Evolutionary conservation across 805 yeast genomes (phyloP).

Genomic region (Hanseniaspora pseudoguilliermondii): DNA sequence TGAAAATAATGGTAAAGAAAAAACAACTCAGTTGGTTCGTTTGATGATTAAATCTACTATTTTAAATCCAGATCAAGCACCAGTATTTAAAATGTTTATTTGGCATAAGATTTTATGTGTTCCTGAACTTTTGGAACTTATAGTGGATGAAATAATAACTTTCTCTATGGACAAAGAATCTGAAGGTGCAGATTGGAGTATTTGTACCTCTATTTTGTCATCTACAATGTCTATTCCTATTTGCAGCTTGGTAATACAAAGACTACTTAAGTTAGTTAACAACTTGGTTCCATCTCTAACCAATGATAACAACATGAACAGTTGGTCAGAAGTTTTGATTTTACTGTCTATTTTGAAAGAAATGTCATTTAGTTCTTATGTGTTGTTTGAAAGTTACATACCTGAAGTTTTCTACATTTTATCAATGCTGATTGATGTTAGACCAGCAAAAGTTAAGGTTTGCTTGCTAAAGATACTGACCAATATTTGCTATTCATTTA

Average conservation of each 20-base stretch:
- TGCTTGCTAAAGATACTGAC: conserved; percentile 49
- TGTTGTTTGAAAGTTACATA: conserved; percentile 48
- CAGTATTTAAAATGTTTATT: conserved; percentile 43
- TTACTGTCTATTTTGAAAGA: conserved; percentile 51
- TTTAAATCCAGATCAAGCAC: conserved; percentile 34
- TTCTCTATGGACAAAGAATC: conserved; percentile 66
- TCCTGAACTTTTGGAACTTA: conserved; percentile 40
- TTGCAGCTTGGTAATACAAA: conserved; percentile 48
- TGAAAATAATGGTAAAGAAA: conserved; percentile 47
- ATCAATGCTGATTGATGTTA: conserved; percentile 42
- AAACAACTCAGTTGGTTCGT: conserved; percentile 48
- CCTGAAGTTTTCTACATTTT: conserved; percentile 62
- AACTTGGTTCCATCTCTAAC: conserved; percentile 34
- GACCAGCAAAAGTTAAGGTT: conserved; percentile 43
- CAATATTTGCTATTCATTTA: conserved; percentile 58
- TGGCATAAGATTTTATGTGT: conserved; percentile 60
- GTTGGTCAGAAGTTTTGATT: conserved; percentile 61
- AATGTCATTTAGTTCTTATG: conserved; percentile 56
- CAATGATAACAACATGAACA: conserved; percentile 34
- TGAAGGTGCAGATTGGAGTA: conserved; percentile 59
- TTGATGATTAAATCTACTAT: conserved; percentile 49
- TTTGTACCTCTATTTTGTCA: conserved; percentile 48
- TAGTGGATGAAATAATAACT: conserved; percentile 62
- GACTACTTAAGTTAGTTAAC: conserved; percentile 43
- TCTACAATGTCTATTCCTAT: conserved; percentile 59